A percentile compares a stretch with the other conserved stretches of the same genome.
These are phyloP conservation scores for Xylaria longipes DNA, from an alignment of 495 filamentous ascomycete genomes.

Conservation along the genomic window DNA sequence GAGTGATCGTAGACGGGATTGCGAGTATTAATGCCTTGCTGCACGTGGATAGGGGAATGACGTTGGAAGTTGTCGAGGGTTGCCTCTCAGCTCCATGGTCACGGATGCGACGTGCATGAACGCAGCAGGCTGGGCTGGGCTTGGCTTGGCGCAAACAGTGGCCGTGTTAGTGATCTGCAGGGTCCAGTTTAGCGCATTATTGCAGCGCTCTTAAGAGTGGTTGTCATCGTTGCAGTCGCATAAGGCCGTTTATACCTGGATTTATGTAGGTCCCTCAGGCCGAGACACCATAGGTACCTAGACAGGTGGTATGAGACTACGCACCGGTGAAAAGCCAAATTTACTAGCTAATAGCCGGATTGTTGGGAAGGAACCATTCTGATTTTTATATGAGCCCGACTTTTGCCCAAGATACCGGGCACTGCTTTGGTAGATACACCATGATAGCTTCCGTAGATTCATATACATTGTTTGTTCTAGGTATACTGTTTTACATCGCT, in stretches of 20 bases:
- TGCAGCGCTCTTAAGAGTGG: neutral
- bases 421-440: neutral
- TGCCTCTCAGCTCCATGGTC: constrained; percentile 11
- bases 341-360: neutral
- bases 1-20: neutral
- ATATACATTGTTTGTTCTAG: constrained; percentile 26
- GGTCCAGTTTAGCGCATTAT: constrained; percentile 21
- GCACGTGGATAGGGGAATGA: neutral
- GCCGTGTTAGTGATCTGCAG: constrained; percentile 18
- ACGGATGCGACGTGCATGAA: neutral
- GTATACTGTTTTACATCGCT: constrained; percentile 24
- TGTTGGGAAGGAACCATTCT: neutral
- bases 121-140: neutral
- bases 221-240: neutral
- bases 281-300: neutral
- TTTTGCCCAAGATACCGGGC: neutral
- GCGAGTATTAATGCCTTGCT: neutral
- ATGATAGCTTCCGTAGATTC: neutral
- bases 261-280: neutral
- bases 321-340: neutral
- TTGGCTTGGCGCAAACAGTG: constrained; percentile 5
- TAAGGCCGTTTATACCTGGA: no score
- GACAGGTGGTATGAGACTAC: neutral
- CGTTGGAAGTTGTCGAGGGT: neutral
- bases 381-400: neutral